Evolutionary conservation across 768 basidiomycete species (phyloP), one percentile per base, ranked within the genome.

Genomic region (Podaxis rugospora): DNA sequence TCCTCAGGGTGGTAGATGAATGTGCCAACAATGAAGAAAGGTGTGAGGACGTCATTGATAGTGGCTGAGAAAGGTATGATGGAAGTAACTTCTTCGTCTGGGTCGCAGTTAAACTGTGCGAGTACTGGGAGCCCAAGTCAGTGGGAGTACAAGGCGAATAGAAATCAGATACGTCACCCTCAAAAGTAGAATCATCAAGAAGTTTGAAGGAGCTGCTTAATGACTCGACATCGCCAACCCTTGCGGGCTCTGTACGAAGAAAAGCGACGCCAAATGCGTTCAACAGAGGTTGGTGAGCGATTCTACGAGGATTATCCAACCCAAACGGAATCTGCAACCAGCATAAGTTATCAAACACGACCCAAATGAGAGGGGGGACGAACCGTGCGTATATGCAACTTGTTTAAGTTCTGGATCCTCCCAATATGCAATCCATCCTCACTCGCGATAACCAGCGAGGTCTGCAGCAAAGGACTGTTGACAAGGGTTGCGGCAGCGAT

Each of bases 351-450:
- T 54, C 32, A 25, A 21, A 37, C 62, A 47, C 53, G 54, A 58
- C 7, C 35, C 53, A 13, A 65, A 49, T 14, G 47, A 13, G 18
- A 16, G 27, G 16, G 16, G 50, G 18, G 42, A 35, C 82, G 64
- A 70, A 92, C 92, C 37, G 91, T 83, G 59, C 87, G 85, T 50
- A 95, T 85, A 66, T 95, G 90, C 70, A 94, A 79, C 70, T 90
- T 91, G 64, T 90, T 84, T 10, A 93, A 75, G 62, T 88, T 82
- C 35, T 77, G 74, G 11, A 93, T 80, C 4, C 75, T 75, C 6
- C 93, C 93, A 49, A 96, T 83, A 51, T 82, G 73, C 14, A 95
- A 71, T 0, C 80, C 75, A 4, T 76, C 76, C 0, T 79, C 68
- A 2, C 83, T 80, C 9, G 83, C 83, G 46, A 93, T 70, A 21